These are phyloP conservation scores for Drechslerella coelobrocha DNA, from an alignment of 2,329 filamentous ascomycete species.

Conservation along the genomic window DNA sequence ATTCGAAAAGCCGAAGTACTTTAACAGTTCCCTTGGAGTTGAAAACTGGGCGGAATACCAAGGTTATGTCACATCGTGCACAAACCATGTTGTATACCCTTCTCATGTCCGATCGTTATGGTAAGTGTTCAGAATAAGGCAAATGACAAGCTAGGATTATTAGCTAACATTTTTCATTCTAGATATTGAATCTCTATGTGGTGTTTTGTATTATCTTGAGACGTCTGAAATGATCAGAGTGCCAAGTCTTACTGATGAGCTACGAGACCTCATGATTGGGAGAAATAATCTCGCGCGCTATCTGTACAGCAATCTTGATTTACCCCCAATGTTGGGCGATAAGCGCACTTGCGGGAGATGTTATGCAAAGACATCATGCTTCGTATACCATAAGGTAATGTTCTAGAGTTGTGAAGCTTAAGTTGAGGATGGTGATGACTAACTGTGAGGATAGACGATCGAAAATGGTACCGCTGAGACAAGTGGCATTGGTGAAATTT, in stretches of 20 bases:
- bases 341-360: constrained; percentile 83
- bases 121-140: constrained; percentile 57
- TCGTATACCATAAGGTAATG: constrained; percentile 84
- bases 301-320: constrained; percentile 78
- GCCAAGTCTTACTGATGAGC: constrained; percentile 81
- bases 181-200: constrained; percentile 88
- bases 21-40: constrained; percentile 92
- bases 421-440: background rate
- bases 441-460: constrained; percentile 58
- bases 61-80: constrained; percentile 76
- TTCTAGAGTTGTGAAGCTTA: background rate
- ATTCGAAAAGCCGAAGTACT: constrained; percentile 68
- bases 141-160: constrained; percentile 46
- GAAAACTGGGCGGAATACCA: constrained; percentile 88
- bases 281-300: constrained; percentile 87
- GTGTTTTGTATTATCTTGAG: constrained; percentile 94
- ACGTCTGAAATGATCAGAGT: constrained; percentile 84
- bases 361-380: constrained; percentile 89
- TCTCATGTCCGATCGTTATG: constrained; percentile 88
- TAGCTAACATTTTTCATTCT: constrained; percentile 1
- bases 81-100: constrained; percentile 95
- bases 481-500: constrained; percentile 80
- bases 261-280: constrained; percentile 96
- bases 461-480: constrained; percentile 82
- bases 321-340: constrained; percentile 85